Conservation (phyloP, 2,329 filamentous ascomycete species). For the Aspergillus brasiliensis region DNA sequence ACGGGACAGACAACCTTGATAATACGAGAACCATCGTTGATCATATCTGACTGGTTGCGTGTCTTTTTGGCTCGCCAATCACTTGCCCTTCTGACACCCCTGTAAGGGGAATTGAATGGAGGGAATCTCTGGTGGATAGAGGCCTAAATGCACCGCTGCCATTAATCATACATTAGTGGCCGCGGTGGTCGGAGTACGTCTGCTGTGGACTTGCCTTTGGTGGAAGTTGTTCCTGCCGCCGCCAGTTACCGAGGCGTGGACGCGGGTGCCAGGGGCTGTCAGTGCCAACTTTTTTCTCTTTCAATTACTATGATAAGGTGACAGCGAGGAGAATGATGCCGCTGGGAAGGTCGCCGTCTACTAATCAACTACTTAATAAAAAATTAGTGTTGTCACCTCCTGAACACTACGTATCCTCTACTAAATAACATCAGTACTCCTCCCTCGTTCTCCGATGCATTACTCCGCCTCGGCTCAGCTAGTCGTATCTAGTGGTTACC, state of each 20-base stretch:
- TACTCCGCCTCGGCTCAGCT: neutral
- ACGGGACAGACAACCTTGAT: neutral
- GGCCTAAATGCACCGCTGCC: neutral
- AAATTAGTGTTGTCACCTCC: too few relatives aligned
- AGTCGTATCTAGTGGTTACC: neutral
- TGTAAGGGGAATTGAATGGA: neutral
- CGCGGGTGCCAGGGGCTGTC: neutral
- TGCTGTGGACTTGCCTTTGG: neutral
- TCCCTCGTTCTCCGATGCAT: neutral
- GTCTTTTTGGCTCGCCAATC: neutral
- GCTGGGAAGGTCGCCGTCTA: neutral
- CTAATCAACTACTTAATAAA: too few relatives aligned
- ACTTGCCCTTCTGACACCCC: neutral
- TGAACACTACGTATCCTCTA: too few relatives aligned
- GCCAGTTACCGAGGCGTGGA: neutral
- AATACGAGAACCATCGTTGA: neutral
- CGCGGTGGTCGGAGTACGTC: neutral
- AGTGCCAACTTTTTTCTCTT: neutral
- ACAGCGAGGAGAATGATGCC: neutral
- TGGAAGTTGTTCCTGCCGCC: constrained; percentile 5
- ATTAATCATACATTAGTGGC: constrained; percentile 8
- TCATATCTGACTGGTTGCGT: neutral
- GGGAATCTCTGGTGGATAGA: neutral
- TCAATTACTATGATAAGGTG: neutral
- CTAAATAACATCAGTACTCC: neutral